Evolutionary conservation across 176 grass and related monocot genomes (phyloP).

Genomic region (Dendrocalamus sinicus): DNA sequence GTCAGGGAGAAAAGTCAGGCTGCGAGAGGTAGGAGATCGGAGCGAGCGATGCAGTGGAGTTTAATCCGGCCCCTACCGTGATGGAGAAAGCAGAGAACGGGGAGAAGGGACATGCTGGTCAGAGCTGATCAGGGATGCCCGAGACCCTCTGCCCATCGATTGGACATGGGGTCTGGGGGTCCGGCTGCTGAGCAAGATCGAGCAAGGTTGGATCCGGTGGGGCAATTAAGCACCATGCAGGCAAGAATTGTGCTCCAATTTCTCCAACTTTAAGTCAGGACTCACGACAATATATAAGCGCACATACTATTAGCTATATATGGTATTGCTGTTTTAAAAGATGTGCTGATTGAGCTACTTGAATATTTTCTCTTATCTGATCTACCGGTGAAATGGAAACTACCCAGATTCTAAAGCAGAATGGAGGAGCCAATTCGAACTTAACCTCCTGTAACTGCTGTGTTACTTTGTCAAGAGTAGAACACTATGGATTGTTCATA

Average conservation of each 20-base stretch:
- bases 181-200: slow-evolving; percentile 3
- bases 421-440: background rate
- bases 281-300: slow-evolving; percentile 1
- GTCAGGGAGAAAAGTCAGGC: background rate
- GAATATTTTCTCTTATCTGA: background rate
- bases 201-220: background rate
- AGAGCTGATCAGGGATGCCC: background rate
- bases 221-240: background rate
- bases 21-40: background rate
- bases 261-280: background rate
- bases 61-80: slow-evolving; percentile 41
- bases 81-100: background rate
- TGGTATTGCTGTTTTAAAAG: background rate
- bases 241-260: background rate
- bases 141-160: background rate
- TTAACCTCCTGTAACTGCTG: background rate
- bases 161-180: background rate
- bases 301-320: background rate
- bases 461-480: background rate
- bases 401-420: background rate
- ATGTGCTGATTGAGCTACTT: background rate
- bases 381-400: background rate
- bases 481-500: background rate
- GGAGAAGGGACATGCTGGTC: slow-evolving; percentile 8
- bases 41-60: background rate